Conservation (phyloP, 1,284 basidiomycete genomes). For the Chondrostereum purpureum region DNA sequence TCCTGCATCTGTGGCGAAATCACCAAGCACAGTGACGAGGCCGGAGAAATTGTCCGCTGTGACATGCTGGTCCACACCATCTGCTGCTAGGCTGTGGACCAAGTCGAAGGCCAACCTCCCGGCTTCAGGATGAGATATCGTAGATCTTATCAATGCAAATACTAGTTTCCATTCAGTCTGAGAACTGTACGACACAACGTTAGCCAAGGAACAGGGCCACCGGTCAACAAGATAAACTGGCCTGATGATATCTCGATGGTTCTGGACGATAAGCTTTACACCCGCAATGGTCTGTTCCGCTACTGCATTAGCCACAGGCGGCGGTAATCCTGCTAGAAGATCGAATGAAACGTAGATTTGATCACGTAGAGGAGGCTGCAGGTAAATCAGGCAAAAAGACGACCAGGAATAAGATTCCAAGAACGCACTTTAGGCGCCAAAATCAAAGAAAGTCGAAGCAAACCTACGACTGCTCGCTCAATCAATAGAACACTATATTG, state of each 20-base stretch:
- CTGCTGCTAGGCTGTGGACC: constrained; percentile 54
- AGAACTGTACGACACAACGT: constrained; percentile 40
- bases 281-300: constrained; percentile 90
- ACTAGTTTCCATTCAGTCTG: constrained; percentile 95
- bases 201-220: constrained; percentile 4
- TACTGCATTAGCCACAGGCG: constrained; percentile 72
- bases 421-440: constrained; percentile 48
- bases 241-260: constrained; percentile 69
- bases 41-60: constrained; percentile 78
- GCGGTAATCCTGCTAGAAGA: constrained; percentile 76
- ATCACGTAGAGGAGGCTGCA: constrained; percentile 71
- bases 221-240: constrained; percentile 23
- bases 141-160: constrained; percentile 84
- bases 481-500: constrained; percentile 88
- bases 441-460: constrained; percentile 75
- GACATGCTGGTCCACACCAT: constrained; percentile 53
- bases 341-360: constrained; percentile 94
- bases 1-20: constrained; percentile 77
- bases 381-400: constrained; percentile 13
- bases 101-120: constrained; percentile 80
- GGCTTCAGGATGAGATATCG: constrained; percentile 84
- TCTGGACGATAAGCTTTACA: constrained; percentile 71
- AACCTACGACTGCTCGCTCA: constrained; percentile 92
- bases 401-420: constrained; percentile 6
- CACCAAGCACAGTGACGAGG: constrained; percentile 77